Evolutionary conservation across 75 land plant genomes (phyloP).

Genomic region (Cryptomeria japonica): DNA sequence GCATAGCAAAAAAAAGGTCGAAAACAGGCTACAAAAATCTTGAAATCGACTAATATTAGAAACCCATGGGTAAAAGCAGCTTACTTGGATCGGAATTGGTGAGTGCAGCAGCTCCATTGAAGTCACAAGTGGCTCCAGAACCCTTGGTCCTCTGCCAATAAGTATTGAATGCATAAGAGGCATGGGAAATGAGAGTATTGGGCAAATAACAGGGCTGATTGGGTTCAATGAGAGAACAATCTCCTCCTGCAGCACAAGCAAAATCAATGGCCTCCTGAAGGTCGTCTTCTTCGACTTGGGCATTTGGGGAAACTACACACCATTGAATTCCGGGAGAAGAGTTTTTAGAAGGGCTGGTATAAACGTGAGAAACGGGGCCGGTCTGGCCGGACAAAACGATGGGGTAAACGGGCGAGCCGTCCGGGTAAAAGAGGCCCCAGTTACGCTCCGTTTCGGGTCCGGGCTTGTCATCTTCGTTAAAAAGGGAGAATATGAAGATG

Average conservation of each 20-base stretch:
- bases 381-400: neutral
- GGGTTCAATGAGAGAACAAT: constrained; percentile 34
- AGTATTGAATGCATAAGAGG: constrained; percentile 59
- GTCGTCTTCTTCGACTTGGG: neutral
- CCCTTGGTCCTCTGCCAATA: constrained; percentile 31
- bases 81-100: constrained; percentile 44
- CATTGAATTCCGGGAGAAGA: neutral
- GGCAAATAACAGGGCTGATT: constrained; percentile 41
- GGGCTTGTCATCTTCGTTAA: constrained; percentile 41
- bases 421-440: constrained; percentile 40
- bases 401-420: constrained; percentile 23
- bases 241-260: constrained; percentile 40
- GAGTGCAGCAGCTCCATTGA: constrained; percentile 33
- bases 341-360: neutral
- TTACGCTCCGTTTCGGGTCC: constrained; percentile 22
- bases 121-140: constrained; percentile 39
- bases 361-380: neutral
- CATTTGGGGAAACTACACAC: constrained; percentile 25
- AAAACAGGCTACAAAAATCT: neutral
- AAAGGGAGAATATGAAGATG: constrained; percentile 34
- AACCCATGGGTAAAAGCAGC: neutral
- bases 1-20: neutral
- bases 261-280: constrained; percentile 47
- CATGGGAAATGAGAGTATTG: constrained; percentile 40
- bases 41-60: neutral